Conservation (phyloP, 306 rosid species). For the Cyclanthera cordifolia region DNA sequence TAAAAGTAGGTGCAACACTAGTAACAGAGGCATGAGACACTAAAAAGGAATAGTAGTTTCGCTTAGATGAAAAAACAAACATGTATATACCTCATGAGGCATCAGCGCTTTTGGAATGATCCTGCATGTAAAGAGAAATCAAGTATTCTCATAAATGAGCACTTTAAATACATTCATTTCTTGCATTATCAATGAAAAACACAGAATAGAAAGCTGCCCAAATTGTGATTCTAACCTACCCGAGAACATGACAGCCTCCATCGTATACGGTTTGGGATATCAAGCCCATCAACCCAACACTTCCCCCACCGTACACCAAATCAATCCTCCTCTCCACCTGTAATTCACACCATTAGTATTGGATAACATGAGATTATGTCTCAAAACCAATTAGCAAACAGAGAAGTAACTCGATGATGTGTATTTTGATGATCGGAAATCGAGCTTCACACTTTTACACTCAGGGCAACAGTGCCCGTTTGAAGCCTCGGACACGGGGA, state of each 20-base stretch:
- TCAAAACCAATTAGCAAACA: too few species aligned
- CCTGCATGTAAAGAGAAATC: slow-evolving; percentile 30
- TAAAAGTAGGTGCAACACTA: not conserved
- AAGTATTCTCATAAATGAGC: not conserved
- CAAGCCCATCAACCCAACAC: slow-evolving; percentile 83
- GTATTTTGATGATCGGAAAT: too few species aligned
- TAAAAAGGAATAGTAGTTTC: not conserved
- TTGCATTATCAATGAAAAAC: slow-evolving; percentile 3
- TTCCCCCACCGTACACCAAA: slow-evolving; percentile 93
- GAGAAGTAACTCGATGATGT: too few species aligned
- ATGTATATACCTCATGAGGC: slow-evolving; percentile 65
- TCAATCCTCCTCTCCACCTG: slow-evolving; percentile 75
- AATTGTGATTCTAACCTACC: slow-evolving; percentile 35
- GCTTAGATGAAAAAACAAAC: slow-evolving; percentile 12
- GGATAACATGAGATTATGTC: too few species aligned
- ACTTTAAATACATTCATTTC: not conserved
- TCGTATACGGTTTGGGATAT: slow-evolving; percentile 68
- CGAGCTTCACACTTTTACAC: too few species aligned
- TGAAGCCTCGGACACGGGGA: too few species aligned
- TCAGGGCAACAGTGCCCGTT: too few species aligned
- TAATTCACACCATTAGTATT: slow-evolving; percentile 13
- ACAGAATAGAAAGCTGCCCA: not conserved
- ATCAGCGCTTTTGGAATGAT: slow-evolving; percentile 85
- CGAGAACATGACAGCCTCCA: slow-evolving; percentile 88
- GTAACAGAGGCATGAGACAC: not conserved